These are phyloP conservation scores for Cystofilobasidium bisporidii DNA, from an alignment of 768 basidiomycete genomes.

Conservation along the genomic window DNA sequence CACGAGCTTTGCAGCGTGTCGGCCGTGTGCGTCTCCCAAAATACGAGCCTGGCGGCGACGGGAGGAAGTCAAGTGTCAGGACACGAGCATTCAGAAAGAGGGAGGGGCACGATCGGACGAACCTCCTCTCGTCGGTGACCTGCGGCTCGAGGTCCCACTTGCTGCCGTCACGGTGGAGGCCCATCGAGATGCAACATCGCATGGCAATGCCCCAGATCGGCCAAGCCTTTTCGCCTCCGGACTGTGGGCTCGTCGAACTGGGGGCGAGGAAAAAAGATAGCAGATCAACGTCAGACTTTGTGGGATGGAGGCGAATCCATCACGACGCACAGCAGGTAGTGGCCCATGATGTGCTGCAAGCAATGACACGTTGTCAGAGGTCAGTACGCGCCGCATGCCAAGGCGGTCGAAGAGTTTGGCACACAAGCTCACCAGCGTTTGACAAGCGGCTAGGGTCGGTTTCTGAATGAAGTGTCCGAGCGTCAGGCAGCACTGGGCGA, in stretches of 20 bases:
- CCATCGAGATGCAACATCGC: background rate
- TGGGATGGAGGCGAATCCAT: too few species aligned
- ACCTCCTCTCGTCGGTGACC: constrained; percentile 1
- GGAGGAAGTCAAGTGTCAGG: too few species aligned
- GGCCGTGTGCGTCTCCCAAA: background rate
- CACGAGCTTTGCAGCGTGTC: background rate
- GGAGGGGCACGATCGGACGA: background rate
- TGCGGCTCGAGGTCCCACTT: background rate
- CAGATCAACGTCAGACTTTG: too few species aligned
- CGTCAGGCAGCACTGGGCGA: background rate
- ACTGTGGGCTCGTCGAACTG: background rate
- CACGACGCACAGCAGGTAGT: background rate
- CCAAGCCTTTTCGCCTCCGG: background rate
- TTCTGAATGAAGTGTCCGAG: background rate
- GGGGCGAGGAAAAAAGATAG: too few species aligned
- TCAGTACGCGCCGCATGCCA: too few species aligned
- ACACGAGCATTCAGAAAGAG: too few species aligned
- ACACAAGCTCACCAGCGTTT: background rate
- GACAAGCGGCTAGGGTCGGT: background rate
- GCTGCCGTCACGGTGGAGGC: background rate
- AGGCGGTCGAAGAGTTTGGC: too few species aligned
- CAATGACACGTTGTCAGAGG: too few species aligned
- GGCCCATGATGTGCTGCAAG: background rate
- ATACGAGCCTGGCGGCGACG: constrained; percentile 1
- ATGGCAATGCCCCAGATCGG: constrained; percentile 9